These are phyloP conservation scores for Phoma sp. DNA, from an alignment of 2,329 filamentous ascomycete species.

Conservation along the genomic window DNA sequence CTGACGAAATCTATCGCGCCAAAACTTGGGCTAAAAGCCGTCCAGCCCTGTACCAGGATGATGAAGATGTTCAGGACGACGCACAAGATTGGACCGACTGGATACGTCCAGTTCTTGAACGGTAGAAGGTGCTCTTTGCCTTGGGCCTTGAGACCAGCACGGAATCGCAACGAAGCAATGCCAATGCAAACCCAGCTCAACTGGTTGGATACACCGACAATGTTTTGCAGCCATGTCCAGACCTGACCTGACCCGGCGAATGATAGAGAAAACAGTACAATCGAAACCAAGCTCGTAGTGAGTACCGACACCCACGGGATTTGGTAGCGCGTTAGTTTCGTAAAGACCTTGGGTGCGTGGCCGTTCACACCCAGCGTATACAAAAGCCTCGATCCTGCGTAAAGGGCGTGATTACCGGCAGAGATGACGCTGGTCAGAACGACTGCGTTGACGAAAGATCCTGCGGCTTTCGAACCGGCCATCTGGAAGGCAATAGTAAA, in stretches of 20 bases:
- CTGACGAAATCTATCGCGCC: slow-evolving; percentile 57
- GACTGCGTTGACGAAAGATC: slow-evolving; percentile 70
- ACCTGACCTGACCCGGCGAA: slow-evolving; percentile 50
- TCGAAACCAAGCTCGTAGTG: slow-evolving; percentile 47
- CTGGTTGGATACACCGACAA: slow-evolving; percentile 65
- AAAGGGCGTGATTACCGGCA: slow-evolving; percentile 65
- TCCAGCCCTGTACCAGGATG: slow-evolving; percentile 42
- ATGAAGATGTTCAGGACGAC: slow-evolving; percentile 39
- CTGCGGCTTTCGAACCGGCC: slow-evolving; percentile 66
- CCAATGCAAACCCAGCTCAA: slow-evolving; percentile 63
- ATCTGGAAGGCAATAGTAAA: slow-evolving; percentile 72
- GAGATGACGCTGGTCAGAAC: slow-evolving; percentile 67
- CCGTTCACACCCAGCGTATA: slow-evolving; percentile 59
- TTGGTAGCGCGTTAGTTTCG: slow-evolving; percentile 54
- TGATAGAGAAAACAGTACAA: slow-evolving; percentile 53
- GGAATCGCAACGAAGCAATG: slow-evolving; percentile 67
- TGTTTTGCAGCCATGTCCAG: slow-evolving; percentile 72
- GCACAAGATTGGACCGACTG: slow-evolving; percentile 58
- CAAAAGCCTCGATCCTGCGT: slow-evolving; percentile 63
- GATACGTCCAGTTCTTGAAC: slow-evolving; percentile 64
- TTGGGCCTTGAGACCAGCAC: slow-evolving; percentile 54
- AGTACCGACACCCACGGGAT: slow-evolving; percentile 51
- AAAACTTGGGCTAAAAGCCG: slow-evolving; percentile 63
- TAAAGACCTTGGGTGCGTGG: slow-evolving; percentile 78
- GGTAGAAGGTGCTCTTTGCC: slow-evolving; percentile 56